Conservation (phyloP, 2,329 filamentous ascomycete genomes). For the Spiromastix sp. region DNA sequence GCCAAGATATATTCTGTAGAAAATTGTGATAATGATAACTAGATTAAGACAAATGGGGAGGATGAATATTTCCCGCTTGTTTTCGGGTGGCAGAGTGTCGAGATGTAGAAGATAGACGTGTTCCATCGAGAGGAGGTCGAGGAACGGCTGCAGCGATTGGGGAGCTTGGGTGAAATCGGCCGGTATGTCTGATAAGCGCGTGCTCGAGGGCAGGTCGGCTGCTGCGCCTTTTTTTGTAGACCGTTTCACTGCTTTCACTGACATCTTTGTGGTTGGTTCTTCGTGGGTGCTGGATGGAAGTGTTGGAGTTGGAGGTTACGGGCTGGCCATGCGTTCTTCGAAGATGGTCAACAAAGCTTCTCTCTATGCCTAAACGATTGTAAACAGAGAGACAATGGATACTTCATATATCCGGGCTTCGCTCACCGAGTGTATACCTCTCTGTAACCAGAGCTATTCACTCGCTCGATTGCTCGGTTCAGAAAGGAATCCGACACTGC, state of each 20-base stretch:
- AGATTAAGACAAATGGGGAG: conserved; percentile 71
- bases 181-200: conserved; percentile 24
- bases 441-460: no score
- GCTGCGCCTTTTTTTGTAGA: conserved; percentile 21
- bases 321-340: no score
- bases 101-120: conserved; percentile 80
- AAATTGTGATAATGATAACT: conserved; percentile 52
- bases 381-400: no score
- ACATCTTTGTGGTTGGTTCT: no score
- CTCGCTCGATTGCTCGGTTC: no score
- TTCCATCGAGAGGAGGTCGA: conserved; percentile 52
- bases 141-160: conserved; percentile 53
- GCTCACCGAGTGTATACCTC: no score
- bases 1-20: conserved; percentile 58
- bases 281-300: no score
- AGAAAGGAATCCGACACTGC: no score
- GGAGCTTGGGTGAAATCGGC: conserved; percentile 60
- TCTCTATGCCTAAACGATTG: no score
- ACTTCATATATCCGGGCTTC: no score
- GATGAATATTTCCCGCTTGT: conserved; percentile 75
- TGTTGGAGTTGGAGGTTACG: no score
- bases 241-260: conserved; percentile 27
- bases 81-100: conserved; percentile 56
- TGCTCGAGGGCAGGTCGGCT: conserved; percentile 14
- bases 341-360: no score